Base-by-base conservation (phyloP, 345 rosid species). In the Populus alba region DNA sequence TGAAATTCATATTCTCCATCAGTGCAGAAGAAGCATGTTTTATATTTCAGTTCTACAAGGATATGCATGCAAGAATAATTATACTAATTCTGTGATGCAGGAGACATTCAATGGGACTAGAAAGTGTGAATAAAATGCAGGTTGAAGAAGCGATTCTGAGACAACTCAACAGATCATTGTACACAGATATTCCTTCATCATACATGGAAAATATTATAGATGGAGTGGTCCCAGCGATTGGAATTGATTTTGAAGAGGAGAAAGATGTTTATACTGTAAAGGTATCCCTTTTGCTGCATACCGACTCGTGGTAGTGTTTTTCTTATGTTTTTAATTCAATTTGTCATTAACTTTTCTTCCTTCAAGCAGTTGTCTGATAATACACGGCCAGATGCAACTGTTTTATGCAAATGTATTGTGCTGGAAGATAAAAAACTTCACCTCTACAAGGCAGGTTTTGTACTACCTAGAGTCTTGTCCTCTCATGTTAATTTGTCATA, bases 391-490 rank as follows among this genome's bases (percentile, higher is more conserved):
- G 68, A 71, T 79, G 76, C 76, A 73, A 85, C 78, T 9, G 72
- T 93, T 51, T 76, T 79, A 18, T 90, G 94, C 87, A 91, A 90
- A 85, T 91, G 96, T 65, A 63, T 49, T 2, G 25, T 81, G 9
- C 77, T 61, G n/a, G 89, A 84, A 78, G 90, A 85, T 78, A 79
- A 89, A 70, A 79, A 71, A n/a, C 93, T 91, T 35, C 75, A 74
- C 45, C 80, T 89, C 43, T 86, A 89, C 79, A 88, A 87, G 94
- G 94, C 77, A 86, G 78, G 92, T 87, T 76, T 79, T 65, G 59
- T 63, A 45, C 61, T 63, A 13, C 38, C 27, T 13, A n/a, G 27
- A 18, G 17, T 45, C 51, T 45, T 45, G 51, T 45, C 51, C 51
- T 45, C 51, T 45, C 17, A 13, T 45, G 13, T 13, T 45, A 12